phyloP scores from a whole-genome alignment of 192 early-diverging fungal genomes.

The Coemansia sp. region DNA sequence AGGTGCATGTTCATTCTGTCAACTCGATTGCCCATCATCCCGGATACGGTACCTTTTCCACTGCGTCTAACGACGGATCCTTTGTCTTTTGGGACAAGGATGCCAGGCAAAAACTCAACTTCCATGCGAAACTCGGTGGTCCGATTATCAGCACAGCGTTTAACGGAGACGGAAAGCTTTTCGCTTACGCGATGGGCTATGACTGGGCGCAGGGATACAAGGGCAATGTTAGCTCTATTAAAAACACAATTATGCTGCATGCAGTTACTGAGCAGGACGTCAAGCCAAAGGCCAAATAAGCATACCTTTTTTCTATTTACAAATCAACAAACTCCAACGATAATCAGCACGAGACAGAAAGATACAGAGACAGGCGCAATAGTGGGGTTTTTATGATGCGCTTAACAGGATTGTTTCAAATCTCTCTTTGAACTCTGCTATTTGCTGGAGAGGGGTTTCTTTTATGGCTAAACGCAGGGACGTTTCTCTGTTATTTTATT shows the following conservation, averaged over 20 bases:
- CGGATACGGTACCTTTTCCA: slow-evolving; percentile 83
- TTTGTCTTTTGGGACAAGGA: slow-evolving; percentile 96
- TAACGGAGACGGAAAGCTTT: slow-evolving; percentile 79
- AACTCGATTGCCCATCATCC: slow-evolving; percentile 51
- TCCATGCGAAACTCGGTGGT: slow-evolving; percentile 61
- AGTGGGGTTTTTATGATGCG: too few relatives aligned
- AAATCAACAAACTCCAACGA: too few relatives aligned
- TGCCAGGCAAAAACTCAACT: slow-evolving; percentile 81
- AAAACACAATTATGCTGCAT: slow-evolving; percentile 79
- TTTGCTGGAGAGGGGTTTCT: too few relatives aligned
- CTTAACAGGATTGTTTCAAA: too few relatives aligned
- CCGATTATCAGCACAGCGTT: slow-evolving; percentile 77
- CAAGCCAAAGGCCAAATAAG: slow-evolving; percentile 65
- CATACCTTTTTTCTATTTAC: slow-evolving; percentile 9
- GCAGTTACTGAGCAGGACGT: slow-evolving; percentile 76
- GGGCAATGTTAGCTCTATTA: slow-evolving; percentile 58
- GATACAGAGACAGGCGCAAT: too few relatives aligned
- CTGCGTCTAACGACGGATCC: slow-evolving; percentile 82
- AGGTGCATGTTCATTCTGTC: slow-evolving; percentile 65
- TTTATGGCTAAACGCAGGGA: too few relatives aligned
- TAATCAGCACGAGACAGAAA: too few relatives aligned
- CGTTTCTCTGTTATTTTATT: too few relatives aligned
- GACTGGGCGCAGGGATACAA: slow-evolving; percentile 84
- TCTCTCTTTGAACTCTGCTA: too few relatives aligned
- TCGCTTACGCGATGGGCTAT: slow-evolving; percentile 90